Conservation (phyloP, 176 grass and related monocot genomes). For the Oryza rufipogon region DNA sequence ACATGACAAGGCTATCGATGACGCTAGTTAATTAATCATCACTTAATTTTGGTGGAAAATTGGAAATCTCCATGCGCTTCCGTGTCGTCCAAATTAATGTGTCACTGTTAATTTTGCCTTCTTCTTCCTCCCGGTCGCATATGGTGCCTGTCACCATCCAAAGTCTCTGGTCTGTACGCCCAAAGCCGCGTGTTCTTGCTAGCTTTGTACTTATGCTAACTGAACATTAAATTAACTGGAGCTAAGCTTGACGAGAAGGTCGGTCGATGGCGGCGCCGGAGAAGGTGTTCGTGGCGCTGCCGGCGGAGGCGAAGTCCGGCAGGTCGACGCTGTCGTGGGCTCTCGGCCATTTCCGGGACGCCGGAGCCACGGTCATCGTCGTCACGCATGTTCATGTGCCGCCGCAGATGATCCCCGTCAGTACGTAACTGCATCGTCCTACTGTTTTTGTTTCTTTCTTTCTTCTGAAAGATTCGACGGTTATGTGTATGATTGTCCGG, state of each 20-base stretch:
- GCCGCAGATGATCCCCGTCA: slow-evolving; percentile 72
- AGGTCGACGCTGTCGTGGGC: slow-evolving; percentile 63
- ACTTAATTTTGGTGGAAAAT: too few relatives aligned
- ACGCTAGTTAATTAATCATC: too few relatives aligned
- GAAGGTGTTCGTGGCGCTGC: slow-evolving; percentile 67
- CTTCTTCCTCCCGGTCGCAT: neutral
- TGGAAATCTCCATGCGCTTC: neutral
- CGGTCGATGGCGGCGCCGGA: neutral
- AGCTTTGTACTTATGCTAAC: too few relatives aligned
- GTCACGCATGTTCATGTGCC: slow-evolving; percentile 76
- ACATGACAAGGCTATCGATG: too few relatives aligned
- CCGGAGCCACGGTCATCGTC: slow-evolving; percentile 45
- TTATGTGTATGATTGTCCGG: too few relatives aligned
- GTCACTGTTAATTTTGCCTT: too few relatives aligned
- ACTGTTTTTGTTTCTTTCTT: neutral
- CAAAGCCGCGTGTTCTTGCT: too few relatives aligned
- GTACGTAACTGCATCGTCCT: slow-evolving; percentile 38
- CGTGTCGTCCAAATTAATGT: neutral
- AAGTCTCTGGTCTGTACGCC: too few relatives aligned
- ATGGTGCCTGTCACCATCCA: too few relatives aligned
- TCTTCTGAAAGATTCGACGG: too few relatives aligned
- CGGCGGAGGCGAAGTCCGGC: slow-evolving; percentile 52
- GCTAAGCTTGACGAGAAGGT: neutral
- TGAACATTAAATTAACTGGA: neutral
- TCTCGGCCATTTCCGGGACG: slow-evolving; percentile 41